Conservation (phyloP, 2,329 filamentous ascomycete genomes). For the Talaromyces albobiverticillius region DNA sequence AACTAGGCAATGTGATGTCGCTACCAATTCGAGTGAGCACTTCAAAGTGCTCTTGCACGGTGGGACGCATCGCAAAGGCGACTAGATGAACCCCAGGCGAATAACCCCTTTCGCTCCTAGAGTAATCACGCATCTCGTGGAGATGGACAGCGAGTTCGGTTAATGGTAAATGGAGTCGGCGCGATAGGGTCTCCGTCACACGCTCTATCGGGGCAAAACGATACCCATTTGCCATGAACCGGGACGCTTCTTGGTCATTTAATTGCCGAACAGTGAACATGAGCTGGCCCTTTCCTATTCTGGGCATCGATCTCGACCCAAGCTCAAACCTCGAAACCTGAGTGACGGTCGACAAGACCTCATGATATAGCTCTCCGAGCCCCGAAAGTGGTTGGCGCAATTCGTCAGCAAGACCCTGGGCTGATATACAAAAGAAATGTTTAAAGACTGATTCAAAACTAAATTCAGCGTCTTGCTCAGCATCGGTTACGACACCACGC, state of each 20-base stretch:
- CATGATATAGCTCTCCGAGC: constrained; percentile 70
- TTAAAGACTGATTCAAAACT: constrained; percentile 76
- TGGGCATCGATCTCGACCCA: constrained; percentile 19
- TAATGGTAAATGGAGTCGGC: constrained; percentile 70
- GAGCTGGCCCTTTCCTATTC: constrained; percentile 67
- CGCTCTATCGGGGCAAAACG: constrained; percentile 71
- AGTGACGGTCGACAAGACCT: constrained; percentile 66
- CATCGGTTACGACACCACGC: constrained; percentile 30
- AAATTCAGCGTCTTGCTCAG: constrained; percentile 56
- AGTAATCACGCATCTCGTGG: constrained; percentile 61
- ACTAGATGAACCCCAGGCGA: constrained; percentile 36
- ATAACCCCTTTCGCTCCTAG: constrained; percentile 23
- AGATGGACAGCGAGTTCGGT: constrained; percentile 62
- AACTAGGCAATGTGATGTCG: constrained; percentile 34
- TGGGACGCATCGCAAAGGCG: constrained; percentile 43
- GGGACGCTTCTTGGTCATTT: constrained; percentile 55
- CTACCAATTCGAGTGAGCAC: constrained; percentile 58
- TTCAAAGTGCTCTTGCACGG: constrained; percentile 60
- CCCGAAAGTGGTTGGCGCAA: constrained; percentile 62
- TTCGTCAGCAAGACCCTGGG: constrained; percentile 67
- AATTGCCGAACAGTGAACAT: constrained; percentile 73
- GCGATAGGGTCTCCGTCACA: constrained; percentile 65
- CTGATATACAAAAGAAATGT: constrained; percentile 78
- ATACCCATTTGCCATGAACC: constrained; percentile 69
- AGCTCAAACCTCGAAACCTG: constrained; percentile 25